Base-by-base conservation (phyloP, 2,329 filamentous ascomycete genomes). In the Aspergillus sp. region DNA sequence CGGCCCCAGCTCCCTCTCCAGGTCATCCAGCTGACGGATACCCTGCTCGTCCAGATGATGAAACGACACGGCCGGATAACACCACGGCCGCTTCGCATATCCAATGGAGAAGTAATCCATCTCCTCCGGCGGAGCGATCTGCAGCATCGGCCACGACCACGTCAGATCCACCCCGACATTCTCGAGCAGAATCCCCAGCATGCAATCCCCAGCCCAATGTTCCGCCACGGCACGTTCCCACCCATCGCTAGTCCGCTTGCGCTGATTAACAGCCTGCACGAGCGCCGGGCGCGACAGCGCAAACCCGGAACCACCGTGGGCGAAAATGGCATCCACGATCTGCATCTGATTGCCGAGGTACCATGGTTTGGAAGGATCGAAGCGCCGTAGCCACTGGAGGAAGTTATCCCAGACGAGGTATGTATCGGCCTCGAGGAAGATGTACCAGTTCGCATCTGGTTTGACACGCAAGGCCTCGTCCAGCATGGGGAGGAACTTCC, bases 391-490 rank as follows among this genome's bases (percentile, higher is more conserved):
- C 82, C 82, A 87, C 25, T 76, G 72, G 15, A 84, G 64, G 49
- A 86, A 64, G 53, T 82, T 83, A 39, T 76, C 72, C 76, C 84
- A 83, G 21, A 84, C 70, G 15, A 86, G 70, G 64, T 84, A 86
- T 0, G 83, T 85, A 65, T 87, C 85, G 0, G 81, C 79, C 63
- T 86, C 84, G 21, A 85, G 77, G 67, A 87, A 87, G 56, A 85
- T 73, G 62, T 81, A 87, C 84, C 84, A 87, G 54, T 81, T 81
- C 48, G 80, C 79, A 12, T 82, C 69, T 0, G 82, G 82, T 28
- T 63, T 67, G 52, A 74, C 67, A 39, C 72, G 70, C 41, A 78
- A 71, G 0, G 82, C 78, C 55, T 79, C 76, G 54, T 83, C 79
- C 9, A 83, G 78, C 74, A 85, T 79, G 4, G 82, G 83, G 12